Evolutionary conservation across 1,284 basidiomycete species (phyloP), one percentile per base, ranked within the genome.

Genomic region (Porogramme epimiltina): DNA sequence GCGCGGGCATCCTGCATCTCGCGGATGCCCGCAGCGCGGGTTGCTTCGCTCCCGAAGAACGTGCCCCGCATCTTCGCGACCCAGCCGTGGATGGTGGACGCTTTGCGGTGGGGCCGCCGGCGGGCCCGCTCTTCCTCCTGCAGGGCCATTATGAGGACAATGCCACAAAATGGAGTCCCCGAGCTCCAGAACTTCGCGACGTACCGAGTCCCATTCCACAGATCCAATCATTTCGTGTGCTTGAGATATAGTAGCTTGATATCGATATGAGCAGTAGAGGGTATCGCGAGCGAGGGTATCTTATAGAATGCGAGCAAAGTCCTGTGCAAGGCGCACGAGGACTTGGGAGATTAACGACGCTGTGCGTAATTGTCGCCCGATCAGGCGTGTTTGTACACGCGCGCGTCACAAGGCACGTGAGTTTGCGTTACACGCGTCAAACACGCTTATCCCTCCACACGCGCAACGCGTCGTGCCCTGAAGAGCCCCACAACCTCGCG

Each of bases 31-130:
- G 66, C 73, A 45, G 69, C 78, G 56, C 87, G 76, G 39, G 85
- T 69, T n/a, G 59, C 61, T 63, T 90, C 87, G 64, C 87, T 76
- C 31, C 85, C 87, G 23, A 76, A 64, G 42, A 90, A 71, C 16
- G 88, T 89, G 28, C 87, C 88, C 55, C 87, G 79, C 79, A 84
- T 80, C 69, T 89, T 89, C n/a, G 83, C 81, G 53, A 90, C 73
- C 86, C 87, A 89, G 46, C 87, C 87, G 61, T 89, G 87, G 66
- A 88, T 76, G 4, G 77, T 78, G 4, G 85, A 87, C 13, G 86
- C 76, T 45, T 82, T 81, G 50, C 77, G 82, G 41, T 69, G 75
- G 55, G 64, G 61, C 20, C 56, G 62, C 20, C 56, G 51, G 23
- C 55, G 56, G 22, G 43, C 51, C 11, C 59, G 72, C 44, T 75